phyloP scores from a whole-genome alignment of 805 yeast species.

The Saccharomyces paradoxus region DNA sequence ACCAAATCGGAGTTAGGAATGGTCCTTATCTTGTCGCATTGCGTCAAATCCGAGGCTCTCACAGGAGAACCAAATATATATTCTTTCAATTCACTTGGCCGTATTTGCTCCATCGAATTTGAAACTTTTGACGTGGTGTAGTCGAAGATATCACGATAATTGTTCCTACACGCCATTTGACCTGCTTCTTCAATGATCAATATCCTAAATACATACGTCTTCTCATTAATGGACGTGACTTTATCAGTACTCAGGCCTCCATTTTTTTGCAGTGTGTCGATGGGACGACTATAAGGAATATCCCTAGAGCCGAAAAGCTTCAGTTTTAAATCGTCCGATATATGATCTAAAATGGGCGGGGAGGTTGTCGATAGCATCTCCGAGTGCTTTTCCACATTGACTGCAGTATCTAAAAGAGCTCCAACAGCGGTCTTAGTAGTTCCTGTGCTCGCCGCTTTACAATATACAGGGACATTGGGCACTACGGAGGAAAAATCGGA shows the following conservation, averaged over 20 bases:
- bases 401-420: not conserved
- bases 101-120: constrained; percentile 19
- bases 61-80: constrained; percentile 36
- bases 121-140: constrained; percentile 20
- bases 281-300: constrained; percentile 9
- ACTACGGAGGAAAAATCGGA: not conserved
- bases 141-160: constrained; percentile 30
- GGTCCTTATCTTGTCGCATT: constrained; percentile 24
- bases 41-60: constrained; percentile 23
- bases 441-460: constrained; percentile 1
- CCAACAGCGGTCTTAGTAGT: constrained; percentile 2
- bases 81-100: constrained; percentile 30
- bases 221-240: not conserved
- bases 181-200: constrained; percentile 34
- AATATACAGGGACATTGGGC: not conserved
- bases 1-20: constrained; percentile 26
- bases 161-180: constrained; percentile 30
- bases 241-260: not conserved
- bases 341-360: constrained; percentile 20
- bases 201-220: constrained; percentile 25
- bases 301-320: constrained; percentile 23
- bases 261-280: not conserved
- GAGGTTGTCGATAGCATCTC: not conserved
- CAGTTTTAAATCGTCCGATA: constrained; percentile 23
- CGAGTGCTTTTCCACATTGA: not conserved